Base-by-base conservation (phyloP, 352 stramenopile genomes). In the Globisporangium nodosum region DNA sequence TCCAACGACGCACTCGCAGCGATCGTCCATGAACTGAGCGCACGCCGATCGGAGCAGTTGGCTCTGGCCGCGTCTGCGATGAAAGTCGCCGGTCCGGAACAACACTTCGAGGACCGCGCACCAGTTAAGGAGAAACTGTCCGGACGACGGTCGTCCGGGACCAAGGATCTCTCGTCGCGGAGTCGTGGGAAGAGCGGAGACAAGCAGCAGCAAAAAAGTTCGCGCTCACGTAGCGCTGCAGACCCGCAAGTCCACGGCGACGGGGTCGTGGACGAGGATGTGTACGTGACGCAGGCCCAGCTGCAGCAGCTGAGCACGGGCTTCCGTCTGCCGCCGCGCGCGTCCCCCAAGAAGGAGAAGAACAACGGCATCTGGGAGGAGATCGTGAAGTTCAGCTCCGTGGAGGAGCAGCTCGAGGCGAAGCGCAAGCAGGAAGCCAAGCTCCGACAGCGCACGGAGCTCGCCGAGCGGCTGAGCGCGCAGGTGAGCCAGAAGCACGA, bases 291-390 rank as follows among this genome's bases (percentile, higher is more conserved):
- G 0, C 73, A 90, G 58, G 61, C 82, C 12, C 82, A 90, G 61
- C 58, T 88, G 6, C 83, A 90, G 59, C 83, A 92, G 54, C 71
- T 77, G 37, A 87, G 78, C 48, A 68, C 76, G 31, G 83, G 81
- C 27, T 92, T 92, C 57, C 67, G 63, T 0, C 46, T 91, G 56
- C 78, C 81, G 35, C 77, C 79, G 21, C 76, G 69, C 20, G 76
- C 69, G 16, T 90, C 79, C 12, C 78, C 81, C 2, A 87, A 88
- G 59, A 90, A 90, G 57, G 75, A 88, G n/a, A 83, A 86, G 12
- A 74, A 71, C 62, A 86, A 82, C 54, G 77, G 80, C 31, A 91
- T 93, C 45, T 93, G 84, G 84, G 81, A 91, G 51, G 75, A 91
- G 54, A 90, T 93, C 53, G 84, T 89, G 57, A 83, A 91, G 70